A percentile compares a stretch with the other conserved stretches of the same genome.
Evolutionary conservation across 768 basidiomycete species (phyloP).

Genomic region (Kwoniella bestiolae): DNA sequence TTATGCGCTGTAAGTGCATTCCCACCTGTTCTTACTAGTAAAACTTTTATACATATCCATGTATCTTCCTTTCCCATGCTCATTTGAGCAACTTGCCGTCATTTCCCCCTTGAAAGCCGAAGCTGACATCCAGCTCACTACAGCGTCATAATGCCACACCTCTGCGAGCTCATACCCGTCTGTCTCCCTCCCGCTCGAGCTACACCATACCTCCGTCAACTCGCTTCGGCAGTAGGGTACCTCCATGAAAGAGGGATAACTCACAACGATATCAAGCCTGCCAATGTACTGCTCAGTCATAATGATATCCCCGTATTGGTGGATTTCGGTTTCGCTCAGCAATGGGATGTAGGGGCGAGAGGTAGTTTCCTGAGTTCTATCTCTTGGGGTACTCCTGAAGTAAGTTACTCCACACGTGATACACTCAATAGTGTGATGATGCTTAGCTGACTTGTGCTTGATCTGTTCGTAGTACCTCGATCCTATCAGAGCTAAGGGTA

Average conservation of each 20-base stretch:
- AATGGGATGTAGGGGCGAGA: constrained; percentile 68
- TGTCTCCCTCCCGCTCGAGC: constrained; percentile 80
- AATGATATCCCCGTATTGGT: constrained; percentile 74
- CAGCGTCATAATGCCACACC: constrained; percentile 70
- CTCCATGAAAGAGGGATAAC: constrained; percentile 56
- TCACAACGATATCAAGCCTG: constrained; percentile 67
- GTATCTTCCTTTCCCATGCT: too few relatives aligned
- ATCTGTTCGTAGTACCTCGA: constrained; percentile 76
- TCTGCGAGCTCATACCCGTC: constrained; percentile 84
- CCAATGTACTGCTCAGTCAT: constrained; percentile 84
- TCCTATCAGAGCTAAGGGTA: constrained; percentile 85
- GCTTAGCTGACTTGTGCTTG: background rate
- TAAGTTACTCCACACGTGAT: constrained; percentile 51
- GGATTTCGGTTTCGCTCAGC: constrained; percentile 95
- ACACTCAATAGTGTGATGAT: background rate
- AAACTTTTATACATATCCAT: too few relatives aligned
- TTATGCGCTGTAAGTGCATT: constrained; percentile 75
- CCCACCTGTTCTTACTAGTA: background rate
- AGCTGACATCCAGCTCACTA: background rate
- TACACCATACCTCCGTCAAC: constrained; percentile 58
- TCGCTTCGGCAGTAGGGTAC: constrained; percentile 55
- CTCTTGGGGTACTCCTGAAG: constrained; percentile 81
- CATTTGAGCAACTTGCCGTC: too few relatives aligned
- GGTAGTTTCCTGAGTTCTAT: constrained; percentile 50
- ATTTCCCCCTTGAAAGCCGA: background rate